Percentiles rank a stretch among this genome's conserved stretches.
These are phyloP conservation scores for Mentha longifolia DNA, from an alignment of 257 asterid genomes.

Conservation along the genomic window DNA sequence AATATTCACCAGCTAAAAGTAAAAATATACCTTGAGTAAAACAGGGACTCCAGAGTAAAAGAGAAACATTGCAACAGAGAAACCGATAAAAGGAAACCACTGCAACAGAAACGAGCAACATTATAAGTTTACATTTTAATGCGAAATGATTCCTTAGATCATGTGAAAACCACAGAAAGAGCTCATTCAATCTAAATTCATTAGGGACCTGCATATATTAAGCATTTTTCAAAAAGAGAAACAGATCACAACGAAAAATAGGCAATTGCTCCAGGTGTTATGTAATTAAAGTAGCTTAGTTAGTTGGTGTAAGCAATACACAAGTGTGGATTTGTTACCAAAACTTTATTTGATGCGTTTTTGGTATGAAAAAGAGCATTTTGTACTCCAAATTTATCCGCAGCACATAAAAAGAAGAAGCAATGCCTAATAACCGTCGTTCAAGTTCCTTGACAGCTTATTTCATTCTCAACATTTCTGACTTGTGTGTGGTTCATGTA, in stretches of 20 bases:
- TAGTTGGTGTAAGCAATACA: not conserved
- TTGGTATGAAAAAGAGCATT: not conserved
- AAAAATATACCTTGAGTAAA: slow-evolving; percentile 66
- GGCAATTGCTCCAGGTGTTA: not conserved
- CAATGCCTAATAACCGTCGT: not conserved
- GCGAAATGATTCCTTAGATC: not conserved
- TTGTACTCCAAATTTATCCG: not conserved
- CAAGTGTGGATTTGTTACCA: not conserved
- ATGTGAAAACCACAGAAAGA: not conserved
- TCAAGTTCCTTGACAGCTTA: not conserved
- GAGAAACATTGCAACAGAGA: slow-evolving; percentile 82
- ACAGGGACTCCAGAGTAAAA: slow-evolving; percentile 86
- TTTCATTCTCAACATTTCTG: not conserved
- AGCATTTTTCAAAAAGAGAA: not conserved
- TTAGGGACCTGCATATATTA: not conserved
- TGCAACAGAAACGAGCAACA: slow-evolving; percentile 40
- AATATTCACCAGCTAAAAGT: not conserved
- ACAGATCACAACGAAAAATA: not conserved
- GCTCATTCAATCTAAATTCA: not conserved
- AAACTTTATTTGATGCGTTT: not conserved
- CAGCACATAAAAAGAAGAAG: not conserved
- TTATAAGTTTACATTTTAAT: slow-evolving; percentile 14
- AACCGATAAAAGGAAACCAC: slow-evolving; percentile 85
- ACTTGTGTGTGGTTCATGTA: not conserved
- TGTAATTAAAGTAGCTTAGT: not conserved